Evolutionary conservation across 495 filamentous ascomycete genomes (phyloP).

Genomic region (Penicillium coffeae): DNA sequence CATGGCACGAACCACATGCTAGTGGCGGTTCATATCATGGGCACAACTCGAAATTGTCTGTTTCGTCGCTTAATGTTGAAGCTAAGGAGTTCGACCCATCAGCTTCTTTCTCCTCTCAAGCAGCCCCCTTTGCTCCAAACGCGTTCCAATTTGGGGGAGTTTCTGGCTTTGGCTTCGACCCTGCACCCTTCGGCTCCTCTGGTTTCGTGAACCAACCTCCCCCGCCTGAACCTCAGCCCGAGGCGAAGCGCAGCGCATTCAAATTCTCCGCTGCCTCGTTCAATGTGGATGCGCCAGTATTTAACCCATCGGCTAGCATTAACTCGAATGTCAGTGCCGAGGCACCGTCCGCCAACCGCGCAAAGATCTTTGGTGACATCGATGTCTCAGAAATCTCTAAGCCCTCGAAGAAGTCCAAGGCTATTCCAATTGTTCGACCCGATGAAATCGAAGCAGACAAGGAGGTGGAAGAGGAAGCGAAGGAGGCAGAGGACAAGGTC

Average conservation of each 20-base stretch:
- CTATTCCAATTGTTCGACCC: constrained; percentile 74
- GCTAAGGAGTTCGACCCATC: constrained; percentile 84
- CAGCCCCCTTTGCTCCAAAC: constrained; percentile 51
- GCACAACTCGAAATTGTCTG: constrained; percentile 62
- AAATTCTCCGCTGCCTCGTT: constrained; percentile 72
- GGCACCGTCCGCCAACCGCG: constrained; percentile 25
- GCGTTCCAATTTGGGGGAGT: constrained; percentile 49
- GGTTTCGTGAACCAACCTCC: constrained; percentile 19
- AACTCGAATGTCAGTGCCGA: constrained; percentile 23
- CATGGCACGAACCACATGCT: constrained; percentile 40
- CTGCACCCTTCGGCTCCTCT: constrained; percentile 67
- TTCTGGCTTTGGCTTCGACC: constrained; percentile 54
- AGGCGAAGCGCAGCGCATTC: constrained; percentile 53
- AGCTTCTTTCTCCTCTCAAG: constrained; percentile 57
- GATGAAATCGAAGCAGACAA: constrained; percentile 36
- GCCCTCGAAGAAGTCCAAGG: constrained; percentile 67
- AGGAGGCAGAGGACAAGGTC: no score
- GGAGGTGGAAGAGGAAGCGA: neutral
- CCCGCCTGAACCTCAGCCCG: constrained; percentile 10
- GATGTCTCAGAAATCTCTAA: constrained; percentile 60
- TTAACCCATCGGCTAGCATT: constrained; percentile 56
- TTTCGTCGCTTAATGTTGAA: constrained; percentile 78
- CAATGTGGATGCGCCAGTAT: constrained; percentile 76
- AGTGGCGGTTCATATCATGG: constrained; percentile 38
- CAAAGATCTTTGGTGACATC: constrained; percentile 73